phyloP scores from a whole-genome alignment of 2,329 filamentous ascomycete species.

The Beauveria pseudobassiana region DNA sequence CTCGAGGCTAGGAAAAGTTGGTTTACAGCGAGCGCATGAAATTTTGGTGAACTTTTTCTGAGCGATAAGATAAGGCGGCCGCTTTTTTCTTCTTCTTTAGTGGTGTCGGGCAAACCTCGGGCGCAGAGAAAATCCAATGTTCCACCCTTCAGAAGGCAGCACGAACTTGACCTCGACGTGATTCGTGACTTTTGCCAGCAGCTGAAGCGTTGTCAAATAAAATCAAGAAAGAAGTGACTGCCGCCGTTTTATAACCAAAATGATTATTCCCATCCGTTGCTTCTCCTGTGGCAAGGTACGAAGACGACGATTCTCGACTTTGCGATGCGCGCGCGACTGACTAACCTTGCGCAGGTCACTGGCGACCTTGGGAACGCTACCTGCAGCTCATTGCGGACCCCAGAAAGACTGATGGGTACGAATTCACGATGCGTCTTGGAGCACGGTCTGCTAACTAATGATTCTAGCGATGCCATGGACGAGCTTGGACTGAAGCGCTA shows the following conservation, averaged over 20 bases:
- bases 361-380: constrained; percentile 98
- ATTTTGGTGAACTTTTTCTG: constrained; percentile 35
- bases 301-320: constrained; percentile 7
- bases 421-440: neutral
- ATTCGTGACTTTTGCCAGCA: neutral
- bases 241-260: constrained; percentile 38
- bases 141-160: neutral
- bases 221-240: neutral
- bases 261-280: constrained; percentile 98
- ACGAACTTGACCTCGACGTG: neutral
- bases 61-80: constrained; percentile 32
- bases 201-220: neutral
- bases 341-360: constrained; percentile 61
- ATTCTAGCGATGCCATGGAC: constrained; percentile 83
- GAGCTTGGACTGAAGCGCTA: constrained; percentile 88
- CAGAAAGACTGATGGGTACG: constrained; percentile 65
- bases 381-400: constrained; percentile 74
- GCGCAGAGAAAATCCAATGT: constrained; percentile 5
- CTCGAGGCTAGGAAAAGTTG: constrained; percentile 13
- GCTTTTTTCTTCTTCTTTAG: constrained; percentile 3
- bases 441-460: constrained; percentile 17
- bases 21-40: constrained; percentile 20
- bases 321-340: constrained; percentile 14
- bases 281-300: constrained; percentile 97
- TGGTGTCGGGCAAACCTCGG: constrained; percentile 25